Base-by-base conservation (phyloP, 1,284 basidiomycete genomes). In the Puccinia coronata region DNA sequence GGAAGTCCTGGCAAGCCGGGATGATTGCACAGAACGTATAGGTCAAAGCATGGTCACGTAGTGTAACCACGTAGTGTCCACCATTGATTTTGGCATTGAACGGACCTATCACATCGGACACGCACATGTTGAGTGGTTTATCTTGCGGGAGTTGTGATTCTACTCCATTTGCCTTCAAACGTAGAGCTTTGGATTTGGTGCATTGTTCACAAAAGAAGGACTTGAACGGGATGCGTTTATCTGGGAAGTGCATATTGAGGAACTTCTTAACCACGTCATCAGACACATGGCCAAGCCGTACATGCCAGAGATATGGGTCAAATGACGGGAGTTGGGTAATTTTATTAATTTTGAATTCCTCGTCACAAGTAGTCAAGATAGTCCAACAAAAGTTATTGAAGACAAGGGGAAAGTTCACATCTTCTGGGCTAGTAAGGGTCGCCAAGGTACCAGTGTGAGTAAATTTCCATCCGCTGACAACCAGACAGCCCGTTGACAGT, bases 291-390 rank as follows among this genome's bases (percentile, higher is more conserved):
- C 65, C 65, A 14, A 69, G 39, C 0, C 65, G 18, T 5, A 28
- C 43, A 43, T 69, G 65, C 65, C 65, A 69, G 20, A 47, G 0
- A 47, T 43, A 69, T n/a, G 65, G 39, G n/a, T 69, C 65, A 47
- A 47, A 69, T 1, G 43, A 69, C 12, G 65, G 65, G 3, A 23
- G 1, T 6, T 69, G 39, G 39, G 65, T n/a, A 14, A 69, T 69
- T 18, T 65, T 65, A 23, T 65, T 12, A 3, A 39, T 65, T 65
- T 23, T n/a, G 31, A 3, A 12, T 25, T 14, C 6, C 8, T 51
- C 18, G 43, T 43, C 16, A 16, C 8, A 16, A 16, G 18, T 11
- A 20, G 18, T 20, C 12, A 20, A 9, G 8, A 51, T 61, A 36
- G 34, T 31, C 36, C 36, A 34, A 5, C 31, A n/a, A 31, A 16